Base-by-base conservation (phyloP, 768 basidiomycete genomes). In the Lactifluus subvellereus region DNA sequence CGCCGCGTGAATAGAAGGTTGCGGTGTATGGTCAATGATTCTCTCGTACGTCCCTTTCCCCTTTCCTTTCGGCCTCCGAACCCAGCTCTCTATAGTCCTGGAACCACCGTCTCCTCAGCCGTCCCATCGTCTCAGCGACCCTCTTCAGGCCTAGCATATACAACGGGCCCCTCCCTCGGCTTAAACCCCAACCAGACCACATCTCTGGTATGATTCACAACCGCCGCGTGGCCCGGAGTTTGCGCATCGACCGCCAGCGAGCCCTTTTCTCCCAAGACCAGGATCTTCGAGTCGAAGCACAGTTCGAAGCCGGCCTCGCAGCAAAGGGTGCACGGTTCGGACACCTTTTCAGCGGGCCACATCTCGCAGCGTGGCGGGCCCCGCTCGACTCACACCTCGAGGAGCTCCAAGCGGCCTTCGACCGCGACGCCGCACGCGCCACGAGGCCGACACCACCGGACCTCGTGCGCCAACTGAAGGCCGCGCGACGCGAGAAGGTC, bases 171-270 rank as follows among this genome's bases (percentile, higher is more conserved):
- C 80, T 97, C 14, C 92, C 92, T 0, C 84, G 90, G 0, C 76
- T 97, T 68, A 84, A 80, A 45, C 92, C 90, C 0, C 92, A 96
- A 65, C 94, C 95, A 0, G 68, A 74, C 5, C 77, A 80, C n/a
- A 81, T 94, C 50, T 79, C 82, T 1, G 80, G 82, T 71, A 91
- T 94, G 77, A 89, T 95, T 38, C 71, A 75, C 47, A 73, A 75
- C 16, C 76, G 87, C 2, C 74, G 79, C 16, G 64, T 70, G 9
- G 74, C 75, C 4, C 75, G 80, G 1, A 83, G 77, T 7, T 72
- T 75, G 40, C 80, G 89, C 5, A 66, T 78, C n/a, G 74, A 68
- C 33, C 72, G 72, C 54, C 71, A 73, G 9, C 71, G 66, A 4
- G 66, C 71, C 14, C 62, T 83, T 2, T 59, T 67, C 4, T 78